phyloP scores from a whole-genome alignment of 345 rosid species.

The Heritiera fomes region DNA sequence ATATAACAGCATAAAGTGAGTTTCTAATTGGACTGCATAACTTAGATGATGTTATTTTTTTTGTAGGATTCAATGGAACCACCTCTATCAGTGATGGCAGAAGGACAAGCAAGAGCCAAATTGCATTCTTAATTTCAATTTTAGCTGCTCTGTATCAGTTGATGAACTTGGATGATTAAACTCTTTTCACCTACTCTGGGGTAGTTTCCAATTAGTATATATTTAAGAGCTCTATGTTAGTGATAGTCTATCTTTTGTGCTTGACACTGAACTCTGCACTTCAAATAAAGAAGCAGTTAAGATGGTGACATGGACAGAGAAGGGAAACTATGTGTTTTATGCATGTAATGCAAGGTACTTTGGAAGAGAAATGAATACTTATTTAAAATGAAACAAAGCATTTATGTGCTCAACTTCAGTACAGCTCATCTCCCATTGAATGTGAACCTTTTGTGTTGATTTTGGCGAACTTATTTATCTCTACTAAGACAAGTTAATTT shows the following conservation, averaged over 20 bases:
- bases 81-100: constrained; percentile 9
- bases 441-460: too few species aligned
- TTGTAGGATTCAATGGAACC: constrained; percentile 21
- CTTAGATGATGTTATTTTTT: neutral
- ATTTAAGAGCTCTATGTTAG: neutral
- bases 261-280: constrained; percentile 2
- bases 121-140: neutral
- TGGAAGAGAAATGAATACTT: too few species aligned
- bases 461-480: too few species aligned
- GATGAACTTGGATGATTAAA: neutral
- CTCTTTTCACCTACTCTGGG: neutral
- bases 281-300: neutral
- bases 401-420: too few species aligned
- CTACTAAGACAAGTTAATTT: too few species aligned
- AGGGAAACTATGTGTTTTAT: neutral
- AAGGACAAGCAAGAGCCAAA: neutral
- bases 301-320: too few species aligned
- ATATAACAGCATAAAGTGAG: neutral
- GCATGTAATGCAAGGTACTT: neutral
- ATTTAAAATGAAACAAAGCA: too few species aligned
- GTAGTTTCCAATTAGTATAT: neutral
- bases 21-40: neutral
- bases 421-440: too few species aligned
- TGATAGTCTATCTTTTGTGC: neutral
- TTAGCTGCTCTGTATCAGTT: neutral